Evolutionary conservation across 352 stramenopile species (phyloP).

Genomic region (Phytophthora citricola): DNA sequence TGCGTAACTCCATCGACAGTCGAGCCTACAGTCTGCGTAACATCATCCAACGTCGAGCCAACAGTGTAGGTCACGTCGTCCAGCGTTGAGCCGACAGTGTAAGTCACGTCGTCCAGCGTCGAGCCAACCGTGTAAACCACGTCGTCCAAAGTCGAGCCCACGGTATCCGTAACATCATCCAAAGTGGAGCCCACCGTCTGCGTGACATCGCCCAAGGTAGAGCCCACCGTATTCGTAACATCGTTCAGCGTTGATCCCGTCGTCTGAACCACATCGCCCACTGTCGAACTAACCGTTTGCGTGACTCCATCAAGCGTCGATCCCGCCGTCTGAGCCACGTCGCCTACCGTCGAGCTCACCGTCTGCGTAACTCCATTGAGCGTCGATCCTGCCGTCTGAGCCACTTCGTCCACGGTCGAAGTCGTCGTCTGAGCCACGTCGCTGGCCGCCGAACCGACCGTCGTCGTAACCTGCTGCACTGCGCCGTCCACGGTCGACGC

Average conservation of each 20-base stretch:
- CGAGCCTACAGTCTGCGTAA: conserved; percentile 11
- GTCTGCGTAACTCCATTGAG: background rate
- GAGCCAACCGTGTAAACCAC: conserved; percentile 3
- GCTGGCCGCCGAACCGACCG: conserved; percentile 2
- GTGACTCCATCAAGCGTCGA: conserved; percentile 3
- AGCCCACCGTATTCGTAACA: conserved; percentile 6
- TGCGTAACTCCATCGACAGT: conserved; percentile 3
- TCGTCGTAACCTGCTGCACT: background rate
- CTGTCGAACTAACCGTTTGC: conserved; percentile 4
- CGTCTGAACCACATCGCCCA: conserved; percentile 1
- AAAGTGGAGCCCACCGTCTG: conserved; percentile 3
- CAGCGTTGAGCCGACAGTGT: conserved; percentile 15
- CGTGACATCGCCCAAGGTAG: conserved; percentile 8
- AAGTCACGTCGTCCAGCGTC: conserved; percentile 9
- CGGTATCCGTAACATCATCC: background rate
- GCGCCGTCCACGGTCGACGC: conserved; percentile 13
- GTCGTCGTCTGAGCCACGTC: conserved; percentile 4
- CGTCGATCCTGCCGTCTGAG: background rate
- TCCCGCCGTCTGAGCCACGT: conserved; percentile 5
- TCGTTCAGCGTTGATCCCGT: conserved; percentile 9
- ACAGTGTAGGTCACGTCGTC: conserved; percentile 7
- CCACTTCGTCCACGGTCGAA: background rate
- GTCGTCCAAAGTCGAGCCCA: conserved; percentile 3
- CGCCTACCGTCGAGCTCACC: background rate
- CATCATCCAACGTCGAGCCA: conserved; percentile 7